Evolutionary conservation across 306 rosid species (phyloP).

Genomic region (Medicago arabica): DNA sequence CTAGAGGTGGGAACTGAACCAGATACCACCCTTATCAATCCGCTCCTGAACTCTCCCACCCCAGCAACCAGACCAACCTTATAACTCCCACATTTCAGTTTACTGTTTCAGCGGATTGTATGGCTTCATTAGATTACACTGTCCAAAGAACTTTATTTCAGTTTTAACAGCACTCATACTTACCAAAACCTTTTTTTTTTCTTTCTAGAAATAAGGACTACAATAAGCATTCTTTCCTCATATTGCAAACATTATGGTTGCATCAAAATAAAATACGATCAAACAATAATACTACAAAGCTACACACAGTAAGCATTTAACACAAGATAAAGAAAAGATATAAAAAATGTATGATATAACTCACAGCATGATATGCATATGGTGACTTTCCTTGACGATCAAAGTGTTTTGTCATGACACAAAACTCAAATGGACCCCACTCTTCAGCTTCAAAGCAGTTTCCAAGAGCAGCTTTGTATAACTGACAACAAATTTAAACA

Average conservation of each 20-base stretch:
- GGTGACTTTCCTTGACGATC: slow-evolving; percentile 93
- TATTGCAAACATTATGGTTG: slow-evolving; percentile 11
- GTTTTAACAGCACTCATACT: background rate
- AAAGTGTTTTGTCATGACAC: slow-evolving; percentile 89
- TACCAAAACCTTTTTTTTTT: too few relatives aligned
- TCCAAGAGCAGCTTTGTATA: slow-evolving; percentile 94
- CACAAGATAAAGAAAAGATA: slow-evolving; percentile 3
- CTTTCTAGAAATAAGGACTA: too few relatives aligned
- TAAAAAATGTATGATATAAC: slow-evolving; percentile 36
- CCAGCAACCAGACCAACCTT: too few relatives aligned
- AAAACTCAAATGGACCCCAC: slow-evolving; percentile 92
- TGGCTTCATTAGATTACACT: too few relatives aligned
- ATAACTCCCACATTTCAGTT: background rate
- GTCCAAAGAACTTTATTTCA: background rate
- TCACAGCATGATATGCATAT: slow-evolving; percentile 89
- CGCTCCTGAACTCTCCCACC: too few relatives aligned
- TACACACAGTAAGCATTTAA: background rate
- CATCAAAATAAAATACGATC: background rate
- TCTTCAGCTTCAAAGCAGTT: slow-evolving; percentile 86
- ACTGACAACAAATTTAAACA: slow-evolving; percentile 49
- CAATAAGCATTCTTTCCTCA: background rate
- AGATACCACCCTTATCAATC: too few relatives aligned
- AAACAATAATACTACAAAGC: background rate
- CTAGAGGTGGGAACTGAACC: too few relatives aligned
- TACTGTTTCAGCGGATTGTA: background rate